Evolutionary conservation across 306 rosid genomes (phyloP), one percentile per base, ranked within the genome.

Genomic region (Quercus berberidifolia): DNA sequence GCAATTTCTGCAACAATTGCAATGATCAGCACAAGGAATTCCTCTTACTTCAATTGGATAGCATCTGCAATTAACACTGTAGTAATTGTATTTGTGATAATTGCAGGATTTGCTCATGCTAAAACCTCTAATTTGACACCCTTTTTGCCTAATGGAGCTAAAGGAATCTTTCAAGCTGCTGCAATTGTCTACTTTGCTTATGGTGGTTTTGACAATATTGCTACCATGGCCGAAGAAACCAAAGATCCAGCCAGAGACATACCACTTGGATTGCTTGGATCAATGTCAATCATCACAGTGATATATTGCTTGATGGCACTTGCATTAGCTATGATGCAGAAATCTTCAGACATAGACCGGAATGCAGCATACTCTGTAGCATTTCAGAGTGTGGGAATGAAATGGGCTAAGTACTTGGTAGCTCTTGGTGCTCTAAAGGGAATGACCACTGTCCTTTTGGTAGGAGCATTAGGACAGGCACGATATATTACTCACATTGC

Each of bases 201-300:
- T 69, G 91, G 90, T n/a, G 93, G 93, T 17, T 92, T 89, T 79
- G 95, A 92, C 28, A 85, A 28, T 43, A 33, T 90, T 10, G 91
- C 97, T 57, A 92, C 91, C 65, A 85, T 89, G 97, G 93, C 92
- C 18, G 95, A 90, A 75, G 96, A 91, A 80, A 88, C 97, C 11
- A 91, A 85, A 80, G 91, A 92, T 3, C 94, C 94, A 52, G 83
- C 96, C 25, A 86, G 81, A 80, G 91, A 93, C 71, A 93, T 91
- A 70, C 97, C 94, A 1, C 69, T 91, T 25, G 96, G 90, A 56
- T 82, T 91, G 79, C 54, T 93, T 38, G 93, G 96, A 41, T 91
- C 94, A 58, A 93, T 89, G 96, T 85, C 96, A 1, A 65, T 88
- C n/a, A 89, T 88, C 81, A 89, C 87, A 5, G 88, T 93, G 25